Conservation (phyloP, 1,284 basidiomycete species). For the Fomitopsis betulina region DNA sequence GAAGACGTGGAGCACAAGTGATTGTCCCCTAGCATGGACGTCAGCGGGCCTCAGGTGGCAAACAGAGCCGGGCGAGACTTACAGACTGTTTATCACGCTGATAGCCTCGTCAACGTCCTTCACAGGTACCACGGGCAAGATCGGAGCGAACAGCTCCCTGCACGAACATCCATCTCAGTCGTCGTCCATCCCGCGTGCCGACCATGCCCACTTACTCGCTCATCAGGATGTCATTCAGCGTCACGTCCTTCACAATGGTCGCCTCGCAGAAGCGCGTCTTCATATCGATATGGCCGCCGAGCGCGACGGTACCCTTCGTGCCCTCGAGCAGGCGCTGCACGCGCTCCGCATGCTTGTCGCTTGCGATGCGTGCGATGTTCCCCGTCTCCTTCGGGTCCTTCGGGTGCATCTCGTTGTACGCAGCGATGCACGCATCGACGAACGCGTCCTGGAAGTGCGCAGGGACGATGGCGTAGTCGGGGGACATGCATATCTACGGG, state of each 20-base stretch:
- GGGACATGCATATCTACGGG: constrained; percentile 48
- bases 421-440: constrained; percentile 55
- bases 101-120: constrained; percentile 68
- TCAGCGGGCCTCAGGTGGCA: neutral
- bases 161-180: too few relatives aligned
- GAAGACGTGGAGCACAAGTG: constrained; percentile 74
- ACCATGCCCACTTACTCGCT: constrained; percentile 36
- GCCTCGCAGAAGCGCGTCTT: constrained; percentile 55
- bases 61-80: constrained; percentile 14
- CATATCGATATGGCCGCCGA: constrained; percentile 65
- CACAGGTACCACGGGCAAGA: constrained; percentile 71
- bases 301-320: constrained; percentile 65
- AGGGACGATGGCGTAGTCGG: constrained; percentile 80
- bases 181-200: too few relatives aligned
- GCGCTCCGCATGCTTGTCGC: constrained; percentile 50
- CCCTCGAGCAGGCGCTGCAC: constrained; percentile 56
- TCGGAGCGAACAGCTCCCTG: constrained; percentile 27
- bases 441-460: constrained; percentile 61
- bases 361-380: constrained; percentile 25
- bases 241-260: constrained; percentile 60
- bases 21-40: constrained; percentile 49
- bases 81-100: constrained; percentile 58
- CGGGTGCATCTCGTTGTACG: constrained; percentile 15
- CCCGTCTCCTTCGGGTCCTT: constrained; percentile 3
- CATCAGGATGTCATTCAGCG: constrained; percentile 64